Evolutionary conservation across 2,329 filamentous ascomycete genomes (phyloP).

Genomic region (Arthrobotrys musiformis): DNA sequence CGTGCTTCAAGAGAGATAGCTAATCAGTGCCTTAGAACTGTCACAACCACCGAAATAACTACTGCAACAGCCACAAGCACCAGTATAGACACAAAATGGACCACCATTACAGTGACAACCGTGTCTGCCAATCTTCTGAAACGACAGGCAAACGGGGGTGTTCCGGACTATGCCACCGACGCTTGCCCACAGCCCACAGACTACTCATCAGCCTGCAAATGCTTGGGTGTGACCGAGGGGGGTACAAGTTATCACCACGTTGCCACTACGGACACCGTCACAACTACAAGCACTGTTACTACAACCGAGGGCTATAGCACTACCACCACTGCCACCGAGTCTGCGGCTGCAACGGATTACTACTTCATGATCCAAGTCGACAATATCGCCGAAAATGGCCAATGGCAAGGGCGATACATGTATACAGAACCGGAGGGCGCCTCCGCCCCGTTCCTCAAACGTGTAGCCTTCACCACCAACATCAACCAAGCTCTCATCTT

Average conservation of each 20-base stretch:
- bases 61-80: conserved; percentile 17
- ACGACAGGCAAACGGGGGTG: background rate
- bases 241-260: conserved; percentile 30
- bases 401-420: background rate
- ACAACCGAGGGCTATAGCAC: background rate
- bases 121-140: background rate
- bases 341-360: conserved; percentile 1
- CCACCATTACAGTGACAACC: conserved; percentile 13
- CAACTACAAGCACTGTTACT: background rate
- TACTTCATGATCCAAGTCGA: conserved; percentile 11
- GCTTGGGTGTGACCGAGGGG: conserved; percentile 17
- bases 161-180: conserved; percentile 16
- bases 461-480: background rate
- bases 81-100: background rate
- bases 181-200: background rate
- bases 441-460: background rate
- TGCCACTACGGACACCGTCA: background rate
- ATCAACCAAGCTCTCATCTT: background rate
- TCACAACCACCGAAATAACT: background rate
- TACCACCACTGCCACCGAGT: conserved; percentile 7
- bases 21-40: background rate
- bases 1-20: background rate
- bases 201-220: conserved; percentile 31
- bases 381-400: conserved; percentile 2
- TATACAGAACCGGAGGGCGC: background rate